These are phyloP conservation scores for Helotiales sp. DNA, from an alignment of 2,329 filamentous ascomycete species.

Conservation along the genomic window DNA sequence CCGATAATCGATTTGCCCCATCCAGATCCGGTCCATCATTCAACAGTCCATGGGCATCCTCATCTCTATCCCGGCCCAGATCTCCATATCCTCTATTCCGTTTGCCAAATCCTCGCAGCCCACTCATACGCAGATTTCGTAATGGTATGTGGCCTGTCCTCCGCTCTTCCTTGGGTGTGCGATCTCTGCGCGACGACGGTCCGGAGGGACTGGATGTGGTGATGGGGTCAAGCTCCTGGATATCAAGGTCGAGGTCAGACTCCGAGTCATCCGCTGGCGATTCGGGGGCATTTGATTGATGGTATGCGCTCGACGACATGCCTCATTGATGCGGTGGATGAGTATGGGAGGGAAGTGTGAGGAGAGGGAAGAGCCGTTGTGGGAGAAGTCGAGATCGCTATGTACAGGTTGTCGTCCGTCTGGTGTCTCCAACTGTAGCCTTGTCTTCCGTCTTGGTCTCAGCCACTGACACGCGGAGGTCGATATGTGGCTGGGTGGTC, in stretches of 20 bases:
- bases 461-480: conserved; percentile 29
- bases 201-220: conserved; percentile 36
- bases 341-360: neutral
- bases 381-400: neutral
- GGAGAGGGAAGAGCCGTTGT: neutral
- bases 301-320: conserved; percentile 45
- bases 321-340: conserved; percentile 44
- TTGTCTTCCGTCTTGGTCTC: conserved; percentile 30
- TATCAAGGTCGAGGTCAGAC: conserved; percentile 75
- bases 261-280: conserved; percentile 72
- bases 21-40: conserved; percentile 61
- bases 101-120: conserved; percentile 61
- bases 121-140: conserved; percentile 71
- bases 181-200: conserved; percentile 38
- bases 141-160: conserved; percentile 64
- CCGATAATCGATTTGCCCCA: conserved; percentile 59
- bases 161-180: conserved; percentile 39
- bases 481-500: neutral
- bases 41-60: conserved; percentile 71
- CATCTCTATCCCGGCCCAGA: conserved; percentile 60
- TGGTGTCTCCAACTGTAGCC: conserved; percentile 28
- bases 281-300: conserved; percentile 56
- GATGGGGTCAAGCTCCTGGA: conserved; percentile 77
- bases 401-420: conserved; percentile 5
- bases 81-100: conserved; percentile 60